Evolutionary conservation across 768 basidiomycete genomes (phyloP), one percentile per base, ranked within the genome.

Genomic region (Termitomyces sp.): DNA sequence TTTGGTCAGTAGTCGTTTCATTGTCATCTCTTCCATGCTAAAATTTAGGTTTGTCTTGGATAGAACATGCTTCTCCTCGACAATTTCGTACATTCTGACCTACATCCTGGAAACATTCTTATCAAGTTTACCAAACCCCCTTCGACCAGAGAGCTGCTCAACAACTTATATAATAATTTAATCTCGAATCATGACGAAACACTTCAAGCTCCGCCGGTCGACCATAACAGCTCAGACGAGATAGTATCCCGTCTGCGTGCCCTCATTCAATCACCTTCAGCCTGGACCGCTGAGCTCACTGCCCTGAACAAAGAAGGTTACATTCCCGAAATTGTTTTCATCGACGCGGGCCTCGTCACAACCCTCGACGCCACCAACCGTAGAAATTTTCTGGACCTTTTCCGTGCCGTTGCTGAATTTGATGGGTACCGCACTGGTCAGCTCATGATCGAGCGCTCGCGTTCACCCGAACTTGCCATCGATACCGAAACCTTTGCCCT

Each of bases 11-110:
- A 46, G 3, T 16, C 42, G 13, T 30, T 44, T n/a, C 37, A 14
- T 59, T 20, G 34, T 47, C 27, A 48, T 24, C 10, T 51, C 36
- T 44, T 18, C 53, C 48, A 13, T 14, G 18, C 43, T 47, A 0
- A 27, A 18, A 37, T 16, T 6, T 30, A 37, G 42, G 24, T 46
- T 37, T 39, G n/a, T n/a, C 37, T 13, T 33, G 26, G 4, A 18
- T 65, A 98, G 93, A 94, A 98, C 74, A 99, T 99, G 97, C 84
- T 99, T 20, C 78, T 99, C 1, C 78, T 99, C 45, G 97, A 99
- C 72, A 98, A 99, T 72, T 99, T 97, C 72, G 94, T 96, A 10
- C 97, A 98, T 70, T 81, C 91, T 4, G 92, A 93, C 68, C 82
- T 93, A 22, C 92, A 93, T 69, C 90, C 92, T 3, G 96, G 96